Evolutionary conservation across 345 rosid species (phyloP).

Genomic region (Linum usitatissimum): DNA sequence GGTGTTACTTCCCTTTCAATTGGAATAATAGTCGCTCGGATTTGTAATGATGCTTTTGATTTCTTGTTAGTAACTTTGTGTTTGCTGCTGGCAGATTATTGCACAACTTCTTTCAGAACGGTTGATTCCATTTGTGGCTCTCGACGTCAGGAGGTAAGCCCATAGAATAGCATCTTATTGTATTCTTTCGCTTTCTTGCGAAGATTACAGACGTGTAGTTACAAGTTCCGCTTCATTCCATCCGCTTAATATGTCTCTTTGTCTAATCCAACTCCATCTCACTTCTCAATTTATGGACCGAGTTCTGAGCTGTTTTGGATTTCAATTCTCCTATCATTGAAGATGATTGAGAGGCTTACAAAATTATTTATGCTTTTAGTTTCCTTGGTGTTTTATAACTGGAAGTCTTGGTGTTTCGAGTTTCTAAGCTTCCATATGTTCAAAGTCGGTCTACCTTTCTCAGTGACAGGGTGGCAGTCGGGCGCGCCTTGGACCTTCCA

Average conservation of each 20-base stretch:
- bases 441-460: slow-evolving; percentile 10
- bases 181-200: not conserved
- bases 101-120: slow-evolving; percentile 99
- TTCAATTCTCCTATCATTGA: no score
- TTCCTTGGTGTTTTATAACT: no score
- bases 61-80: slow-evolving; percentile 11
- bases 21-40: slow-evolving; percentile 8
- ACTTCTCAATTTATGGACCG: no score
- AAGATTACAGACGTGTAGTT: no score
- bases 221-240: no score
- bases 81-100: slow-evolving; percentile 52
- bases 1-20: slow-evolving; percentile 30
- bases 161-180: not conserved
- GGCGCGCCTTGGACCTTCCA: slow-evolving; percentile 93
- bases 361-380: no score
- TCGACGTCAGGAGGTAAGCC: slow-evolving; percentile 83
- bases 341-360: no score
- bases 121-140: slow-evolving; percentile 94
- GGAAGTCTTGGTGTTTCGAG: no score
- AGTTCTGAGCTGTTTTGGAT: no score
- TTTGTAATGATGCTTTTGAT: not conserved
- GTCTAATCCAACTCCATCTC: no score
- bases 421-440: no score
- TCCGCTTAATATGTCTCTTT: no score
- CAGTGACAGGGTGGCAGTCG: slow-evolving; percentile 94